Percentiles rank a stretch among this genome's conserved stretches.
These are phyloP conservation scores for Penicillium expansum DNA, from an alignment of 2,329 filamentous ascomycete species.

Conservation along the genomic window DNA sequence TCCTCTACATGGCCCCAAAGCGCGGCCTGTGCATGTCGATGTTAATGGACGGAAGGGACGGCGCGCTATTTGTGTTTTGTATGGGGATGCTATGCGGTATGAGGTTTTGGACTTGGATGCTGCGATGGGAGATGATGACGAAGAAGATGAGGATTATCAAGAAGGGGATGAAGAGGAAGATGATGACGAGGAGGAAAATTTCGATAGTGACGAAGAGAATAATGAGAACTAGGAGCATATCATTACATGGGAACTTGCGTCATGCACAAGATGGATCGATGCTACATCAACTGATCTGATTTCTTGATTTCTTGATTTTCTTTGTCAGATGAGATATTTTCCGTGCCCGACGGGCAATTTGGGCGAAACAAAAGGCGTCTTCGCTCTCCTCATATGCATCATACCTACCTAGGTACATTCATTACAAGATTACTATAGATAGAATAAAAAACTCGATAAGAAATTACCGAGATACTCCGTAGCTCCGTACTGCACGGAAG, in stretches of 20 bases:
- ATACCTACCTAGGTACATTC: too few species aligned
- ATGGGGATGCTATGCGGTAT: conserved; percentile 53
- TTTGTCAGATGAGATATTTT: too few species aligned
- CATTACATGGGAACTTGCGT: neutral
- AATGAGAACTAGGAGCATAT: neutral
- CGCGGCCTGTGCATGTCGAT: conserved; percentile 49
- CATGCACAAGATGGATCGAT: neutral
- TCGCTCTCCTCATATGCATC: too few species aligned
- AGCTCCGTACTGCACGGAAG: too few species aligned
- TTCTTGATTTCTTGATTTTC: too few species aligned
- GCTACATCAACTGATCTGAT: too few species aligned
- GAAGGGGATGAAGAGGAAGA: conserved; percentile 12
- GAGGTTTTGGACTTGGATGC: conserved; percentile 56
- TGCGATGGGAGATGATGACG: conserved; percentile 33
- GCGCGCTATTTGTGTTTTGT: conserved; percentile 55
- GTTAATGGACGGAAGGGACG: conserved; percentile 57
- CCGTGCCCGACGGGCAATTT: too few species aligned
- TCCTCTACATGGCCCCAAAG: conserved; percentile 42
- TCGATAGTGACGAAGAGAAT: neutral
- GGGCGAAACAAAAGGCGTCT: too few species aligned
- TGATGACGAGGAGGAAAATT: neutral
- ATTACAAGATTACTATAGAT: too few species aligned
- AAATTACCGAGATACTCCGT: too few species aligned
- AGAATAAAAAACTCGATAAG: too few species aligned
- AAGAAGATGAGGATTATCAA: conserved; percentile 29